Conservation (phyloP, 768 basidiomycete genomes). For the Cystobasidium onofrii region DNA sequence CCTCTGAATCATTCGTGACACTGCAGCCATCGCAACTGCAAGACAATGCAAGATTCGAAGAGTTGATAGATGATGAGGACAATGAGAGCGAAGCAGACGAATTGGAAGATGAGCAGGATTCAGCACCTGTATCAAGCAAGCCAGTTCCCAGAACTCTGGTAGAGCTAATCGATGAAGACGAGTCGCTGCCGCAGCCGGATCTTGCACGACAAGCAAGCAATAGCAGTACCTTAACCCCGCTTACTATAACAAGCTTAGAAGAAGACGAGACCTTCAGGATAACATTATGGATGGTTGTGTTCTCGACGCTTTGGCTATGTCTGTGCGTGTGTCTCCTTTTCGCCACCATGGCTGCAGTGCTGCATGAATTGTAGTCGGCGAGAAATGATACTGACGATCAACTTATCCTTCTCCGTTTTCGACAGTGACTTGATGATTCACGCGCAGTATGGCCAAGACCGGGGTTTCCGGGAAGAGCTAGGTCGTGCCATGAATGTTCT, state of each 20-base stretch:
- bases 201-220: background rate
- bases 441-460: constrained; percentile 27
- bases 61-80: background rate
- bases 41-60: background rate
- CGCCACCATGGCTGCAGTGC: background rate
- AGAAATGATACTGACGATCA: too few species aligned
- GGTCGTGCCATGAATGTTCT: constrained; percentile 21
- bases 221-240: background rate
- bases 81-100: background rate
- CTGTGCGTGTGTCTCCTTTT: constrained; percentile 2
- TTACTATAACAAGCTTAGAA: background rate
- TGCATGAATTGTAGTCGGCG: background rate
- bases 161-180: constrained; percentile 27
- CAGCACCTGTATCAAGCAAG: background rate
- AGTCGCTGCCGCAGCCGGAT: background rate
- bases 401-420: too few species aligned
- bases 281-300: constrained; percentile 1
- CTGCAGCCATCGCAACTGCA: background rate
- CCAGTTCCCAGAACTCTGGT: background rate
- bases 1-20: background rate
- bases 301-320: constrained; percentile 26
- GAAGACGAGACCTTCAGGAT: constrained; percentile 26
- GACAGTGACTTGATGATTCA: constrained; percentile 27
- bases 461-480: background rate
- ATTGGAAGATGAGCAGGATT: background rate